These are phyloP conservation scores for Phytophthora pinifolia DNA, from an alignment of 352 stramenopile species.

Conservation along the genomic window DNA sequence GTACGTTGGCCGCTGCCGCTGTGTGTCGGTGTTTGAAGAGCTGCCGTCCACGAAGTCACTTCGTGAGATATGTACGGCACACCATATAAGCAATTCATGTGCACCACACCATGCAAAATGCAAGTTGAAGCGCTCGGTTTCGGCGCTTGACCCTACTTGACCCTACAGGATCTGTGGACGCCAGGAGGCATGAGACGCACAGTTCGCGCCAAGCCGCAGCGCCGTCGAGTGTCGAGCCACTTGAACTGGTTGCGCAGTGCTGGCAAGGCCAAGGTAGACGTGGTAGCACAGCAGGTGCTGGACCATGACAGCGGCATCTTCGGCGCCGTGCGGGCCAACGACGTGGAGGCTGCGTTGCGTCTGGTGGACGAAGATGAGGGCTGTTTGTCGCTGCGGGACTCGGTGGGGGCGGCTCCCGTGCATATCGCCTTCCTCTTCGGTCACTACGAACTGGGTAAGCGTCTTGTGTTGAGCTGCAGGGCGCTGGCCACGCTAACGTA, in stretches of 20 bases:
- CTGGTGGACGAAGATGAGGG: slow-evolving; percentile 37
- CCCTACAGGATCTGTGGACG: too few relatives aligned
- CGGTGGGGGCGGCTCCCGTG: slow-evolving; percentile 46
- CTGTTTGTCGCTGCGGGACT: slow-evolving; percentile 48
- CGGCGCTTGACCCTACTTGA: too few relatives aligned
- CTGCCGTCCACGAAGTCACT: slow-evolving; percentile 10
- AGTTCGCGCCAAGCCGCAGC: slow-evolving; percentile 14
- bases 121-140: slow-evolving; percentile 27
- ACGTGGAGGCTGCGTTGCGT: slow-evolving; percentile 21
- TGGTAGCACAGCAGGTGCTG: slow-evolving; percentile 61
- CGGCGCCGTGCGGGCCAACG: slow-evolving; percentile 47
- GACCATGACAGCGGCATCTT: slow-evolving; percentile 65
- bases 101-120: background rate
- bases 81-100: too few relatives aligned
- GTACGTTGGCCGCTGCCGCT: background rate
- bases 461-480: slow-evolving; percentile 33
- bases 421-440: slow-evolving; percentile 63
- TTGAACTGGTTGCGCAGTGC: slow-evolving; percentile 28
- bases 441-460: slow-evolving; percentile 55
- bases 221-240: slow-evolving; percentile 14
- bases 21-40: background rate
- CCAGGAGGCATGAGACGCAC: slow-evolving; percentile 9
- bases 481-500: slow-evolving; percentile 43
- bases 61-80: too few relatives aligned
- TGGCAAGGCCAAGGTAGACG: slow-evolving; percentile 36